Base-by-base conservation (phyloP, 169 alveolate species). In the Babesia divergens region DNA sequence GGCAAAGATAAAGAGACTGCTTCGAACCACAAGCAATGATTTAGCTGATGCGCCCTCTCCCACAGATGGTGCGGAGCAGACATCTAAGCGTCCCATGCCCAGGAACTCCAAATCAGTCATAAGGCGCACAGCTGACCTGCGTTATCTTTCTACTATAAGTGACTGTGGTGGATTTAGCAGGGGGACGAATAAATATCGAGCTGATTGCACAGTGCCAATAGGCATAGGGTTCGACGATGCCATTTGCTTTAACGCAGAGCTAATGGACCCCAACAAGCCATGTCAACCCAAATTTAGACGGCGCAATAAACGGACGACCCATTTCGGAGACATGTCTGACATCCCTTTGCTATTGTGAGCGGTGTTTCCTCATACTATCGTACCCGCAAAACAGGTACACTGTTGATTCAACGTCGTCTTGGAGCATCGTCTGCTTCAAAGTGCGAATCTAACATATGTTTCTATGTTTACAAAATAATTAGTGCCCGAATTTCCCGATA, bases 241-340 rank as follows among this genome's bases (percentile, higher is more conserved):
- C 11, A 7, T 6, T 34, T 44, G 49, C 60, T 18, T 31, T 40
- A 24, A 31, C 11, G 18, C 8, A 6, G 37, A 37, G 5, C 50
- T 24, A 22, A 62, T 11, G 14, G 34, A 49, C 6, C 60, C 35
- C 9, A 16, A 46, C 32, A 24, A 49, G 28, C 56, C 3, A 11
- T 8, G 20, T 4, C 7, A 0, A 18, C 0, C 52, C n/a, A 6
- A 13, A 31, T 29, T 35, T 2, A 24, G 13, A 22, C 44, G 28
- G 34, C 28, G 24, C 28, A 7, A 20, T 3, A 24, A 35, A 26
- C 18, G 8, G 16, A 14, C 26, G 29, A 46, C 37, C 49, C 56
- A 60, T 14, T 77, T 50, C 37, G 86, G 79, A 29, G 86, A 77
- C 56, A 66, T 77, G 83, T 77, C 86, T 2, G 86, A 77, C 68